Conservation (phyloP, 495 filamentous ascomycete species). For the Xylaria nigripes region DNA sequence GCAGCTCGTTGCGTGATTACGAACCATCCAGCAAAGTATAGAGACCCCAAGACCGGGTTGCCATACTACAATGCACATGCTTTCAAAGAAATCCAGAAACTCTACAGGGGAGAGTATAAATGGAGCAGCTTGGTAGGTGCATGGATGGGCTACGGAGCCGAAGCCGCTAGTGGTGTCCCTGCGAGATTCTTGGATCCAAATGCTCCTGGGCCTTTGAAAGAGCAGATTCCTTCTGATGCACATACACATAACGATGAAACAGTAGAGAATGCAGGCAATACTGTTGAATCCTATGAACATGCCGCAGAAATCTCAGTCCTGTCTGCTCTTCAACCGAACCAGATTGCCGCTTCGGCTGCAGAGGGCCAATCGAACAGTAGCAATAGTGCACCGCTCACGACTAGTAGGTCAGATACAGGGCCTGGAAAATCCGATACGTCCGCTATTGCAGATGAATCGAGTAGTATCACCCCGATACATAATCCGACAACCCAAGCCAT, state of each 20-base stretch:
- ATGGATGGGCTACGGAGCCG: conserved; percentile 56
- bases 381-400: not conserved
- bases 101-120: conserved; percentile 56
- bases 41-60: conserved; percentile 68
- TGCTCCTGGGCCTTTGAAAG: conserved; percentile 21
- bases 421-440: not conserved
- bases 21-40: conserved; percentile 64
- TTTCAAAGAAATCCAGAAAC: conserved; percentile 61
- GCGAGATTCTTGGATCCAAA: conserved; percentile 51
- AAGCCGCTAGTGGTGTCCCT: conserved; percentile 60
- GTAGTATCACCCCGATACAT: not conserved
- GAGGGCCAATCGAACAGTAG: not conserved
- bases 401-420: not conserved
- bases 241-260: conserved; percentile 8
- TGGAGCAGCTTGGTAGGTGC: conserved; percentile 71
- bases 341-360: not conserved
- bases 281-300: not conserved
- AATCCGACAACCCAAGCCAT: conserved; percentile 5
- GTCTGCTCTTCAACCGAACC: not conserved
- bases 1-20: conserved; percentile 67
- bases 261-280: not conserved
- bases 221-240: not conserved
- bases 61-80: conserved; percentile 68
- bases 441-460: not conserved
- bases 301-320: not conserved